Conservation (phyloP, 805 yeast species). For the Saturnispora sekii region DNA sequence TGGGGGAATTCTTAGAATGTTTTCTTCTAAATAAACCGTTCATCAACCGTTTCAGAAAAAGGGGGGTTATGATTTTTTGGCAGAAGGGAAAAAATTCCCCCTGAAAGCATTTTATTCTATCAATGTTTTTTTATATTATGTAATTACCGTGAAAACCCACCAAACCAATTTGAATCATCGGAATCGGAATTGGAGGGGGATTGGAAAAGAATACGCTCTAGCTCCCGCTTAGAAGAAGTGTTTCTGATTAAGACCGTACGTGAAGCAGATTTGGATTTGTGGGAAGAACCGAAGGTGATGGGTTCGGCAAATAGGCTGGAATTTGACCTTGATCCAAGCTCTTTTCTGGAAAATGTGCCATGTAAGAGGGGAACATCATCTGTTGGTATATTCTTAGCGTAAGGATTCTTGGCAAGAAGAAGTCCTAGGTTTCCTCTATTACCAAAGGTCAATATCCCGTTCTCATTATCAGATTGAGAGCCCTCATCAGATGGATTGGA, state of each 20-base stretch:
- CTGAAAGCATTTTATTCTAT: no score
- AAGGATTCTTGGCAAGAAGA: not conserved
- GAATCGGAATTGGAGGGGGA: not conserved
- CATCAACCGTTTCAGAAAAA: not conserved
- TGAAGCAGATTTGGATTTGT: no score
- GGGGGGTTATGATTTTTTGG: no score
- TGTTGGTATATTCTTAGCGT: not conserved
- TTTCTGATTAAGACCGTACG: no score
- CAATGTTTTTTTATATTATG: not conserved
- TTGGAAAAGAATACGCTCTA: not conserved
- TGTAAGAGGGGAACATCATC: constrained; percentile 9
- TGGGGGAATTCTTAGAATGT: not conserved
- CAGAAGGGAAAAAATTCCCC: no score
- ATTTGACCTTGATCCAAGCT: constrained; percentile 9
- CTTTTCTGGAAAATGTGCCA: constrained; percentile 14
- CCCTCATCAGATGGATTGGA: not conserved
- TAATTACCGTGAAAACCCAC: constrained; percentile 12
- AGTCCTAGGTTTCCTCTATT: constrained; percentile 1
- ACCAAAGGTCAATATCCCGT: constrained; percentile 12
- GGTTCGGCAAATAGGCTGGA: not conserved
- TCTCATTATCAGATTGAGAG: constrained; percentile 4
- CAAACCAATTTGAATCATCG: constrained; percentile 11
- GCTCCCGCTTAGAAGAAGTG: not conserved
- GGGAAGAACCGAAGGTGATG: no score
- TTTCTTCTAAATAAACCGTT: constrained; percentile 3